Base-by-base conservation (phyloP, 164 flowering plant genomes). In the Cinnamomum chago region DNA sequence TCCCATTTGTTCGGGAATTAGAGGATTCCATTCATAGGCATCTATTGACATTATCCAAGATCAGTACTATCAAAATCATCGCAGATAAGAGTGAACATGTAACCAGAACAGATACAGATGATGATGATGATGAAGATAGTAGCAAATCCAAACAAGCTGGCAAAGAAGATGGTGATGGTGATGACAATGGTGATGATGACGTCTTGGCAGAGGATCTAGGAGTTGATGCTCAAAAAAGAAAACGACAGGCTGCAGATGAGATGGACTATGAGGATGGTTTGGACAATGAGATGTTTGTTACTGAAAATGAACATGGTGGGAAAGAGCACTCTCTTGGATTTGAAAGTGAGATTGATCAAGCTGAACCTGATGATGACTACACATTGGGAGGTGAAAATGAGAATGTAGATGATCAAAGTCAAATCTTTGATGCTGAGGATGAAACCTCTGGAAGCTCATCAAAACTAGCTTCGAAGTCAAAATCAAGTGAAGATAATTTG, bases 231-330 rank as follows among this genome's bases (percentile, higher is more conserved):
- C 85, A 86, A 70, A 94, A 88, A 76, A 78, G 83, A 58, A 90
- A 82, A 75, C 72, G 73, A 25, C 97, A 88, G 79, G 80, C 82
- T 65, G 79, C 76, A 30, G 95, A 92, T 86, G 97, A 94, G 81
- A 78, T 86, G 77, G 97, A 94, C 69, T 92, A 94, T 77, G 97
- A 89, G 40, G 97, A 91, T 81, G 87, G 55, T 15, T 78, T 70
- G n/a, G 85, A 79, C 65, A 79, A 30, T 18, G 80, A 74, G 62
- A 50, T 52, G 2, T 51, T 76, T 23, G 13, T 7, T 12, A 15
- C 82, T 67, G 94, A 82, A 30, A 87, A 76, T 65, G 90, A 80
- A 64, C 60, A 47, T 2, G 65, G 69, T 76, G 91, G 82, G n/a
- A 84, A 35, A 9, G 87, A 82, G 2, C 58, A 70, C 22, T 69